Percentiles rank a stretch among this genome's conserved stretches.
Conservation (phyloP, 1,139 yeast species). For the Kodamaea ohmeri region DNA sequence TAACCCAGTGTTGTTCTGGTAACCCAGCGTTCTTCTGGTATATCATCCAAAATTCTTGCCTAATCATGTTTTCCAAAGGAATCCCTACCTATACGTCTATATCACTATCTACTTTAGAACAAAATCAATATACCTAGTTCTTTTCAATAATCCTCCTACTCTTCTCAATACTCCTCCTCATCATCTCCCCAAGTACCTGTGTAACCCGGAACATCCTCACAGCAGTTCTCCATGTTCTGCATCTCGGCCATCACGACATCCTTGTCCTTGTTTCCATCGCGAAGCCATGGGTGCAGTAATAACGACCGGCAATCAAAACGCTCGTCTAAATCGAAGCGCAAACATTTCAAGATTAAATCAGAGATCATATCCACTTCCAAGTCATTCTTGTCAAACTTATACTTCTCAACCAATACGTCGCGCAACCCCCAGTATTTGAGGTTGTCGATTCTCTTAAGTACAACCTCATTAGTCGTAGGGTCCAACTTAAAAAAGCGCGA, state of each 20-base stretch:
- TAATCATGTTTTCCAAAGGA: too few species aligned
- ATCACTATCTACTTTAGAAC: constrained; percentile 2
- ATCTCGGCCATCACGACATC: constrained; percentile 11
- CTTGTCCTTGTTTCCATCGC: constrained; percentile 48
- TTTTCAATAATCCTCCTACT: neutral
- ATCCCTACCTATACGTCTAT: too few species aligned
- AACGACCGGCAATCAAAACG: constrained; percentile 18
- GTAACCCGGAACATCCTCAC: constrained; percentile 29
- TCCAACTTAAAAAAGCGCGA: constrained; percentile 50
- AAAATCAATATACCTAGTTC: neutral
- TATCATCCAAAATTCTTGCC: too few species aligned
- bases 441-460: constrained; percentile 55
- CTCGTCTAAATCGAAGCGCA: constrained; percentile 75
- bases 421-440: constrained; percentile 68
- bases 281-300: constrained; percentile 76
- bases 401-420: constrained; percentile 70
- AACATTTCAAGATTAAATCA: constrained; percentile 51
- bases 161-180: constrained; percentile 11
- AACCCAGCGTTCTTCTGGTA: too few species aligned
- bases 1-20: neutral
- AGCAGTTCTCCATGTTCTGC: constrained; percentile 11
- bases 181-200: constrained; percentile 22
- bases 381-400: constrained; percentile 44
- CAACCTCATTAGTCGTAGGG: constrained; percentile 39
- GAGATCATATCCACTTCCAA: constrained; percentile 27